Evolutionary conservation across 202 grass and related monocot species (phyloP).

Genomic region (Elaeis oleifera): DNA sequence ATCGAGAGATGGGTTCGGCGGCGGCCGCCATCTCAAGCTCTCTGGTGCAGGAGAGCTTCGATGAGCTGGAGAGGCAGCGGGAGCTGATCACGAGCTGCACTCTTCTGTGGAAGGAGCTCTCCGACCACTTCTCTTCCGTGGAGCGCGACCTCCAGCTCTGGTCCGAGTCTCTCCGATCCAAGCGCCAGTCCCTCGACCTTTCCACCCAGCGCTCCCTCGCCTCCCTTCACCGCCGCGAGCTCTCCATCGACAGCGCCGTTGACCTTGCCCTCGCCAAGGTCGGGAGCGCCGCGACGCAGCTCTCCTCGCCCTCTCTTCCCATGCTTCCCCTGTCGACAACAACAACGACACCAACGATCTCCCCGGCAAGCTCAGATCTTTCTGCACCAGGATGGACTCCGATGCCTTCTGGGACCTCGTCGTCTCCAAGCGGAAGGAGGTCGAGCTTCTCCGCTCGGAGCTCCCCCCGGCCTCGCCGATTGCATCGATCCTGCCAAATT

Average conservation of each 20-base stretch:
- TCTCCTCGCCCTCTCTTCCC: constrained; percentile 1
- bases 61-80: constrained; percentile 74
- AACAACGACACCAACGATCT: neutral
- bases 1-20: constrained; percentile 9
- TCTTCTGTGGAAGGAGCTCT: constrained; percentile 73
- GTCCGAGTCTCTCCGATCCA: constrained; percentile 45
- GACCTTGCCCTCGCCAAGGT: constrained; percentile 39
- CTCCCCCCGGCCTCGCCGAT: constrained; percentile 49
- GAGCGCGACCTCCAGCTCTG: constrained; percentile 50
- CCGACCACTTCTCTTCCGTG: constrained; percentile 71
- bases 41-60: constrained; percentile 59
- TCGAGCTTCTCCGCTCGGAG: constrained; percentile 45
- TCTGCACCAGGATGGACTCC: constrained; percentile 55
- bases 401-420: constrained; percentile 47
- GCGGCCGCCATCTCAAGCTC: constrained; percentile 23
- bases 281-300: constrained; percentile 30
- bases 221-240: constrained; percentile 56
- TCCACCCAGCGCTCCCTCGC: constrained; percentile 45
- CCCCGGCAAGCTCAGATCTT: constrained; percentile 26
- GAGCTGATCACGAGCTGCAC: constrained; percentile 68
- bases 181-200: constrained; percentile 43
- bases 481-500: constrained; percentile 71
- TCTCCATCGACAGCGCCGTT: constrained; percentile 47
- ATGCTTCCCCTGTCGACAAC: neutral
- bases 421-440: constrained; percentile 60